Percentiles rank a stretch among this genome's conserved stretches.
Conservation (phyloP, 495 filamentous ascomycete genomes). For the Aspergillus hancockii region DNA sequence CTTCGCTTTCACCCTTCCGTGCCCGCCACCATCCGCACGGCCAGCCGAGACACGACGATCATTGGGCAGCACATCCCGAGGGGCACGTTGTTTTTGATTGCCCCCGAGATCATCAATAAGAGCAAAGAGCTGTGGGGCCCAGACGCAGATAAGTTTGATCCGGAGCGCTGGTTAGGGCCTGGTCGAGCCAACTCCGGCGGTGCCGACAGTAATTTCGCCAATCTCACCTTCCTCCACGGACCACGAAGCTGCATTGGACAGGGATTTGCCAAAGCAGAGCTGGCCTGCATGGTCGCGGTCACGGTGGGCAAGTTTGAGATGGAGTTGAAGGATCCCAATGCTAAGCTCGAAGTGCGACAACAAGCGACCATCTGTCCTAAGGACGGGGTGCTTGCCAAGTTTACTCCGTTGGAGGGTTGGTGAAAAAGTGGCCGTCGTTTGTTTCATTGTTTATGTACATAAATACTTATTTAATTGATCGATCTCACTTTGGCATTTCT, state of each 20-base stretch:
- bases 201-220: slow-evolving; percentile 66
- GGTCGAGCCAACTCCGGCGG: slow-evolving; percentile 51
- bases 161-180: slow-evolving; percentile 73
- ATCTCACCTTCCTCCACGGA: slow-evolving; percentile 83
- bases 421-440: slow-evolving; percentile 22
- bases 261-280: slow-evolving; percentile 80
- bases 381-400: slow-evolving; percentile 62
- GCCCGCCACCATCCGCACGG: slow-evolving; percentile 62
- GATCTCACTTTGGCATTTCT: too few species aligned
- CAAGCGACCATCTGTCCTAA: slow-evolving; percentile 63
- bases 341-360: slow-evolving; percentile 57
- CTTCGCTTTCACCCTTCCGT: slow-evolving; percentile 60
- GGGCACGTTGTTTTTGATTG: slow-evolving; percentile 51
- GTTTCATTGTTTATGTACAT: background rate
- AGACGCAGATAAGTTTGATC: slow-evolving; percentile 77
- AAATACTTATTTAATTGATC: background rate
- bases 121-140: slow-evolving; percentile 75
- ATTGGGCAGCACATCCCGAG: slow-evolving; percentile 55
- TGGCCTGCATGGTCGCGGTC: slow-evolving; percentile 76
- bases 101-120: slow-evolving; percentile 67
- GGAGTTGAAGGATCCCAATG: slow-evolving; percentile 59
- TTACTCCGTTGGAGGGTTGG: slow-evolving; percentile 68
- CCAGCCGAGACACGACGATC: slow-evolving; percentile 64
- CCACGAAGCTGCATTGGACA: slow-evolving; percentile 80
- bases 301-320: slow-evolving; percentile 72